These are phyloP conservation scores for Digitaria exilis DNA, from an alignment of 202 grass and related monocot genomes.

Conservation along the genomic window DNA sequence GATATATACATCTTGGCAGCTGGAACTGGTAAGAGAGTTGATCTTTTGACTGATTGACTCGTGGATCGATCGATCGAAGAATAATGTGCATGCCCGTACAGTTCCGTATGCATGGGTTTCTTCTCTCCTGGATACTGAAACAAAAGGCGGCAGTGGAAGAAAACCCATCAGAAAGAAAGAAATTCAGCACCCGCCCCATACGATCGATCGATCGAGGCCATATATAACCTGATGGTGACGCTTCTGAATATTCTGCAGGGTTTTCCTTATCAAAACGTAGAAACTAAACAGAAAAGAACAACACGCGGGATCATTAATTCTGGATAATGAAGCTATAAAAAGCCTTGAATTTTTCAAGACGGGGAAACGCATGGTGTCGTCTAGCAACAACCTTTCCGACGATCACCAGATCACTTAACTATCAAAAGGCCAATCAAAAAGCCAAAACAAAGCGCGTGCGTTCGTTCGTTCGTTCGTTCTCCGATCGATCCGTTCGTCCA, in stretches of 20 bases:
- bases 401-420: no score
- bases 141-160: neutral
- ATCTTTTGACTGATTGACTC: neutral
- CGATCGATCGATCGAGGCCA: no score
- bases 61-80: neutral
- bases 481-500: neutral
- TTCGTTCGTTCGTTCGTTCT: no score
- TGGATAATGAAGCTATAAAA: no score
- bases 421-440: no score
- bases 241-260: neutral
- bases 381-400: no score
- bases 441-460: no score
- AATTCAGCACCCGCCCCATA: no score
- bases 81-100: neutral
- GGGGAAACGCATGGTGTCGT: neutral
- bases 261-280: no score
- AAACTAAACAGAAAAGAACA: no score
- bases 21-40: neutral
- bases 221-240: neutral
- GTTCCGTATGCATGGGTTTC: neutral
- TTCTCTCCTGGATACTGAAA: no score
- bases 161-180: neutral
- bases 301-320: no score
- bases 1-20: neutral
- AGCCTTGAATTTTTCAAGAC: neutral